These are phyloP conservation scores for Ormosia emarginata DNA, from an alignment of 306 rosid species.

Conservation along the genomic window DNA sequence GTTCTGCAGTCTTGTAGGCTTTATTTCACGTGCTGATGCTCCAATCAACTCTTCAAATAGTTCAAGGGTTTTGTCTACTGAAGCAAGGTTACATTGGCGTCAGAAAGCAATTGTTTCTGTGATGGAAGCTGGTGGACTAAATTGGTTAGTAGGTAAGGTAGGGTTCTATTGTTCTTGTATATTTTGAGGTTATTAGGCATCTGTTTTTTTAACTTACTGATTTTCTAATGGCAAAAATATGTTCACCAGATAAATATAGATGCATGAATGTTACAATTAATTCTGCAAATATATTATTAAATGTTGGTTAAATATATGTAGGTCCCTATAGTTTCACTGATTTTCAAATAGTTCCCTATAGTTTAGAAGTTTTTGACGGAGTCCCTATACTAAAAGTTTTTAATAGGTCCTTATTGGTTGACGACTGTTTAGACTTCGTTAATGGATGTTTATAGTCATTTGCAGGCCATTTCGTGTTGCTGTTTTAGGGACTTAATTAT, in stretches of 20 bases:
- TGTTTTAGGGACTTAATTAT: neutral
- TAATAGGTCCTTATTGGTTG: neutral
- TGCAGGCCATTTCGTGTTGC: neutral
- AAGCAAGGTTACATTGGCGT: slow-evolving; percentile 73
- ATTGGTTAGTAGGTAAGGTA: slow-evolving; percentile 99
- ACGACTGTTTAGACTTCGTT: neutral
- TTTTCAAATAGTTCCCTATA: neutral
- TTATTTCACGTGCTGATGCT: slow-evolving; percentile 39
- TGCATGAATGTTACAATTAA: slow-evolving; percentile 6
- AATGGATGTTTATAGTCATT: neutral
- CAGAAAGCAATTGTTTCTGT: slow-evolving; percentile 87
- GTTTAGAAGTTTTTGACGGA: neutral
- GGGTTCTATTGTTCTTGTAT: slow-evolving; percentile 44
- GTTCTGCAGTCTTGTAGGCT: slow-evolving; percentile 45
- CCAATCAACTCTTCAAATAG: slow-evolving; percentile 47
- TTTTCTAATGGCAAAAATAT: slow-evolving; percentile 7
- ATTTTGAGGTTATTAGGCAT: slow-evolving; percentile 56
- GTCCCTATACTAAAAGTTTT: neutral
- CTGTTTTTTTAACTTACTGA: neutral
- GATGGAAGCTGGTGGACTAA: slow-evolving; percentile 99
- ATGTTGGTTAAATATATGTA: neutral
- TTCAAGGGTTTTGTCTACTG: slow-evolving; percentile 56
- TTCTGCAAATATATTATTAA: neutral
- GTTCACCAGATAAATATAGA: neutral
- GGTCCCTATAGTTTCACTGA: neutral